Percentiles rank a stretch among this genome's conserved stretches.
phyloP scores from a whole-genome alignment of 2,329 filamentous ascomycete genomes.

The Beauveria rudraprayagi region DNA sequence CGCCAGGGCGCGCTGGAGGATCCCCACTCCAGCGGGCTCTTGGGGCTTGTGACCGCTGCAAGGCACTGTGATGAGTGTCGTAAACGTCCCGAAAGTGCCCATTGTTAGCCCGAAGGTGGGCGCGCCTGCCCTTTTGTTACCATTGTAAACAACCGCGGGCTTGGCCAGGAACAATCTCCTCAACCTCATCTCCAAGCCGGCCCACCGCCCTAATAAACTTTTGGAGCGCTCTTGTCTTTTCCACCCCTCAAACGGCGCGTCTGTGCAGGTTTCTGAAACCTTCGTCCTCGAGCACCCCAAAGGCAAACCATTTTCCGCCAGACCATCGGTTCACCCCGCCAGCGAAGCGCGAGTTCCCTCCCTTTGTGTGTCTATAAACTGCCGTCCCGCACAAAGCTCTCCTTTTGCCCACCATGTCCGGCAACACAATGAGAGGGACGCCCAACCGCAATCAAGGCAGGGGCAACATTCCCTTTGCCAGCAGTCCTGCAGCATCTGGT shows the following conservation, averaged over 20 bases:
- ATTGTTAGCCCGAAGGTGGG: background rate
- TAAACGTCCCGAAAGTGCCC: background rate
- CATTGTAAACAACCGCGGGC: slow-evolving; percentile 7
- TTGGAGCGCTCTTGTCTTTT: background rate
- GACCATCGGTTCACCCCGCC: slow-evolving; percentile 1
- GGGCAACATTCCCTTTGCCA: slow-evolving; percentile 51
- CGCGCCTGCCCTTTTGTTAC: background rate
- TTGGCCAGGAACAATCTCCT: background rate
- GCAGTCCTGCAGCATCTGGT: slow-evolving; percentile 51
- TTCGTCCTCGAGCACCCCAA: background rate
- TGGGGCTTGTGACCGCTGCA: background rate
- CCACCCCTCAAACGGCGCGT: slow-evolving; percentile 6
- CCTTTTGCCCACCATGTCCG: slow-evolving; percentile 37
- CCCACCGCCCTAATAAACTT: slow-evolving; percentile 2
- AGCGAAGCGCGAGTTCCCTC: background rate
- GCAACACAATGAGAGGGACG: slow-evolving; percentile 60
- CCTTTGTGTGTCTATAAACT: background rate
- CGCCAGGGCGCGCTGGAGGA: background rate
- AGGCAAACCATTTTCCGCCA: background rate
- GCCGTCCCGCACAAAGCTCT: background rate
- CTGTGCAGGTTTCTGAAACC: slow-evolving; percentile 7
- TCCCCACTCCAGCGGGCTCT: background rate
- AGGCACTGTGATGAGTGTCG: background rate
- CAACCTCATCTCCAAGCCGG: slow-evolving; percentile 8
- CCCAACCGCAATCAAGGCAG: slow-evolving; percentile 54